Base-by-base conservation (phyloP, 2,329 filamentous ascomycete genomes). In the Exophiala viscosa region DNA sequence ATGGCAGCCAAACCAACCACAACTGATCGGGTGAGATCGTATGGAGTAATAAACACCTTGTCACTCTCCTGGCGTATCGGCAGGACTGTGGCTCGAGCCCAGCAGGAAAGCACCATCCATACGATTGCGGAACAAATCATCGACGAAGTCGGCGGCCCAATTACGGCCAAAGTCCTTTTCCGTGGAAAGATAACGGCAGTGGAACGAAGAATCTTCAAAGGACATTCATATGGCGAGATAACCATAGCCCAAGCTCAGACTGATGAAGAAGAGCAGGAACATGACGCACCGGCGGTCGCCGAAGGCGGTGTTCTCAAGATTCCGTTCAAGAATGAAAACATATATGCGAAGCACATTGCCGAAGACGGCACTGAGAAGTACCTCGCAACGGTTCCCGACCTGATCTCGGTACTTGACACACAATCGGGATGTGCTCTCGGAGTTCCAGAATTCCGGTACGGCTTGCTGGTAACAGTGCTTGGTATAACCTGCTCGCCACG, bases 281-380 rank as follows among this genome's bases (percentile, higher is more conserved):
- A 46, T 8, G 48, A 57, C 18, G 44, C n/a, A 18, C 59, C 61
- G 3, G 60, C 68, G 6, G 58, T 67, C 70, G 77, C 64, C 54
- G 63, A 39, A 18, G 66, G 62, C 5, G 81, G 81, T 0, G 69
- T 65, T 1, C 68, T 86, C 63, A 84, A 81, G 65, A 83, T 88
- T 44, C 83, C 84, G 0, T 87, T 87, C 72, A 87, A 86, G 69
- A 88, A 88, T 65, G 84, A 88, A 64, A 88, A 87, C 61, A 84
- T 88, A 40, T 79, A 79, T n/a, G 84, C 80, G 0, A 66, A 70
- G 51, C 67, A 71, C 36, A 64, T 62, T 5, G 54, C 67, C 60
- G 54, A 67, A 50, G 47, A 61, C 60, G 62, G 69, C 36, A 69
- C 66, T 35, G 69, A 71, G 45, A 68, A 67, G 9, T 48, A 52